Evolutionary conservation across 2,329 filamentous ascomycete genomes (phyloP), one percentile per base, ranked within the genome.

Genomic region (Ascochyta clinopodiicola): DNA sequence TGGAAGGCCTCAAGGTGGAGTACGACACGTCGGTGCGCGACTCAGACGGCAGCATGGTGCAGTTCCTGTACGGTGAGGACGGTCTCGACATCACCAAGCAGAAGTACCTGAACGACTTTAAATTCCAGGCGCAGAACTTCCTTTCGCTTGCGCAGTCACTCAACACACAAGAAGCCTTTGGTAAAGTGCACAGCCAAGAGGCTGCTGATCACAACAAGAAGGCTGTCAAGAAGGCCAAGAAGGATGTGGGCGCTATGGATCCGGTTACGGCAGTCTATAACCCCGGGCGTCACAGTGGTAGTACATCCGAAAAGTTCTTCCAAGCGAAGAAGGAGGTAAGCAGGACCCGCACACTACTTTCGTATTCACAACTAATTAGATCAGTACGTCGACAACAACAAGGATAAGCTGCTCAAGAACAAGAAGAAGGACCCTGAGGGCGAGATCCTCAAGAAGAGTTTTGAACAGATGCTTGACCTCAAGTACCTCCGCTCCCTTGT

Each of bases 41-140:
- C 68, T 88, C 94, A 0, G 96, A 99, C 73, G 96, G 96, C 22
- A 91, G 90, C 2, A 84, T 99, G 69, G 84, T 99, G 2, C 95
- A 99, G 72, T 98, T 99, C 77, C 77, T 99, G 29, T 99, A 98
- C 71, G 95, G 95, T 57, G 95, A 99, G 75, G 95, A 99, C 70
- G 95, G 94, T 31, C 82, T 98, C 19, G 95, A 99, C 73, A 90
- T 96, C 45, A 91, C 91, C 2, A 98, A 97, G 77, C 91, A 96
- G 67, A 95, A 92, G 70, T 96, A 97, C 73, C 82, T 99, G 22
- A 87, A 84, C 35, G 88, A 98, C 71, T 98, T 97, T 76, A 88
- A 89, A 63, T 99, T 99, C 78, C 82, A 96, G 29, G 86, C 95
- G 3, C 85, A 91, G 71, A 99, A 99, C 73, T 86, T 94, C 65